Base-by-base conservation (phyloP, 1,284 basidiomycete species). In the Singerocomus rubriflavus region DNA sequence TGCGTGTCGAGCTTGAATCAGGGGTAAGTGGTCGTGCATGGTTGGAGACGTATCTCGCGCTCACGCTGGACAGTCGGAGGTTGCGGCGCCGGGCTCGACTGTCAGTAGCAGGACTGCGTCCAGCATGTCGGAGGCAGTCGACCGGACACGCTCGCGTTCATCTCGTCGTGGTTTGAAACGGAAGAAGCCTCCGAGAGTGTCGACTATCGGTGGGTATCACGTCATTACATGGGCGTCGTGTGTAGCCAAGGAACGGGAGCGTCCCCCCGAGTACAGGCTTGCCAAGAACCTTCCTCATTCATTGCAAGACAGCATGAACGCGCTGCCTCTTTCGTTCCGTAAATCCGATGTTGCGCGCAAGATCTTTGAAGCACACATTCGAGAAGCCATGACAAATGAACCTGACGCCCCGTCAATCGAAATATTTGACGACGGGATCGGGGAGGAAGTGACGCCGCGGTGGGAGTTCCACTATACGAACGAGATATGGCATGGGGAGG, bases 401-500 rank as follows among this genome's bases (percentile, higher is more conserved):
- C 83, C 80, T 0, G 63, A 76, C 39, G 83, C 85, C 1, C 88
- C 87, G 0, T 68, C 69, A 3, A 87, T 93, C 55, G 66, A 70
- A 14, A 75, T 94, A 12, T 68, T 78, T 36, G 54, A 70, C 52
- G 91, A 91, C 57, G 63, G 76, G 0, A 70, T 88, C 17, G 87
- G 89, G 52, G 66, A 74, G 7, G 82, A 87, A 50, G 73, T 77
- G 1, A 83, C 82, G 7, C 87, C 87, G 0, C 77, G 75, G 6
- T 88, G 83, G 78, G 88, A 91, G 59, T 91, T 91, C 58, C 74
- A 83, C 55, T 91, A 91, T 61, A 82, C 84, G 11, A 91, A 91
- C 64, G 69, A 77, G 51, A 82, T 92, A 74, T 85, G 88, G 74
- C 82, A 85, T 52, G 79, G 77, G 2, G 72, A 80, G 13, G 79